Evolutionary conservation across 495 filamentous ascomycete species (phyloP), one percentile per base, ranked within the genome.

Genomic region (Annulohypoxylon bovei): DNA sequence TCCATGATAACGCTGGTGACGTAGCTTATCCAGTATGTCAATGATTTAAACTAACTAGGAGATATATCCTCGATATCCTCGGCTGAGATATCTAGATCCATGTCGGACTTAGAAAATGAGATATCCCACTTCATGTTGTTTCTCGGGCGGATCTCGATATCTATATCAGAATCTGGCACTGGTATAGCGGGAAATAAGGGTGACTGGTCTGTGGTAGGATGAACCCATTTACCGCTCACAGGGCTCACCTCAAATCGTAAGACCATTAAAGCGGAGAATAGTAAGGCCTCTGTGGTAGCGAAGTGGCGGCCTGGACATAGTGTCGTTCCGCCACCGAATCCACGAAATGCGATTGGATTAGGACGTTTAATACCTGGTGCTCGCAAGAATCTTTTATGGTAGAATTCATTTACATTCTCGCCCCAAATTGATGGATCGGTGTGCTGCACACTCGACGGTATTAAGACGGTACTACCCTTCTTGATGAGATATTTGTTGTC

Each of bases 281-380:
- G 70, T 42, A 81, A 62, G 37, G 86, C 82, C 75, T 84, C 81
- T 12, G 77, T 78, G n/a, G 77, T 73, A 0, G 85, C 85, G 68
- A 86, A 86, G 65, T 84, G 77, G 0, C 84, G 75, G 0, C 85
- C 84, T 7, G 85, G 85, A 67, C 85, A 87, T 11, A 85, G 60
- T 14, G 78, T 80, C 50, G 77, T 76, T 47, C 84, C 84, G 6
- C 85, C 85, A 6, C 85, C 84, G 68, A 87, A 88, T 14, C 77
- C 79, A 4, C 82, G 67, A 61, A 83, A 86, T 11, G 76, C 75
- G 2, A 74, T 74, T n/a, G 69, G 75, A 46, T 79, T 68, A 7
- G 69, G 57, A 0, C 72, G 75, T 14, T 12, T 33, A 14, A 14
- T 39, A 14, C 46, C 46, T 20, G 65, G 39, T 16, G 62, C 23